phyloP scores from a whole-genome alignment of 352 stramenopile genomes.

The Pythium folliculosum region DNA sequence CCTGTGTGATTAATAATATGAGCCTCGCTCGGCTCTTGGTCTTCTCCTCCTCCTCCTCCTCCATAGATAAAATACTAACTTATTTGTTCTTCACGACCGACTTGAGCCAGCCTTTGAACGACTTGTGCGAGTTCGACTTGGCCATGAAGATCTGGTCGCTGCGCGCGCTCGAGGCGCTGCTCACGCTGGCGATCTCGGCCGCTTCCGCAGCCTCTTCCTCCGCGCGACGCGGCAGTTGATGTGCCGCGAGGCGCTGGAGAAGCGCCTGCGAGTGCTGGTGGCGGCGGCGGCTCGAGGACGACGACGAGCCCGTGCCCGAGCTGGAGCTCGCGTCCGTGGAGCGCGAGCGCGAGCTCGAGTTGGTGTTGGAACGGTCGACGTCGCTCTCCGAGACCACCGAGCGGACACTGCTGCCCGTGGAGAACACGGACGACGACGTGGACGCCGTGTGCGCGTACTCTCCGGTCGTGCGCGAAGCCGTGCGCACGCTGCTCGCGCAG shows the following conservation, averaged over 20 bases:
- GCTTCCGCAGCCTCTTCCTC: conserved; percentile 1
- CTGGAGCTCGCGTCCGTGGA: not conserved
- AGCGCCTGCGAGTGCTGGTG: conserved; percentile 8
- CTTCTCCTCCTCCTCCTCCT: conserved; percentile 7
- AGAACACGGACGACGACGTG: conserved; percentile 29
- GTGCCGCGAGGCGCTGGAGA: conserved; percentile 9
- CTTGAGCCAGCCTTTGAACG: conserved; percentile 67
- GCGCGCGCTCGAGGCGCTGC: conserved; percentile 1
- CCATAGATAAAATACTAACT: conserved; percentile 17
- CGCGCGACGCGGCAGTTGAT: conserved; percentile 17
- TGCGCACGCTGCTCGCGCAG: not conserved
- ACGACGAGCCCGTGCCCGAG: not conserved
- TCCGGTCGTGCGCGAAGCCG: conserved; percentile 2
- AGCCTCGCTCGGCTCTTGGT: conserved; percentile 2
- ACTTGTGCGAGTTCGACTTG: conserved; percentile 75
- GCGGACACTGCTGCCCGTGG: conserved; percentile 24
- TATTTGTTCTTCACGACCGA: conserved; percentile 62
- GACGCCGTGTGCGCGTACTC: conserved; percentile 24
- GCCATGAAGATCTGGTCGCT: conserved; percentile 55
- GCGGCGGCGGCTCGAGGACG: conserved; percentile 8
- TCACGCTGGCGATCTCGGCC: not conserved
- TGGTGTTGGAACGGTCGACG: conserved; percentile 12
- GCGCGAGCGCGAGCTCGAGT: not conserved
- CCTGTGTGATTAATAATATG: conserved; percentile 13
- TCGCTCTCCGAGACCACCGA: conserved; percentile 14